A percentile compares a stretch with the other conserved stretches of the same genome.
Evolutionary conservation across 345 rosid species (phyloP).

Genomic region (Anacardium occidentale): DNA sequence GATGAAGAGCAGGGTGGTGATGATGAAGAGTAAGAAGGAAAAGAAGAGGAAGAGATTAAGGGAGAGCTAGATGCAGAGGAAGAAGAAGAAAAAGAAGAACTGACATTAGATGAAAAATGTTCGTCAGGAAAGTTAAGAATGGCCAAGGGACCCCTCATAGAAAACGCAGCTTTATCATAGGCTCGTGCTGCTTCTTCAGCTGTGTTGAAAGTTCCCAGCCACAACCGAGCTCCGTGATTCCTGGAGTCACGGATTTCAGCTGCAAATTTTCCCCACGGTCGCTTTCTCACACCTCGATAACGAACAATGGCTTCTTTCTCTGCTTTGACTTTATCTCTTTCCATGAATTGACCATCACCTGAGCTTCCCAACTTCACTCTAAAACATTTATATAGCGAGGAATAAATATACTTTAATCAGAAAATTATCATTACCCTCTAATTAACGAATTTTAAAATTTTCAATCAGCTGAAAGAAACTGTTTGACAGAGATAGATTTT

Average conservation of each 20-base stretch:
- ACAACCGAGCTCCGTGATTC: constrained; percentile 62
- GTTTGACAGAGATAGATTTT: not conserved
- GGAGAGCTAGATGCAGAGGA: not conserved
- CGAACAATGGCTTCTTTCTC: constrained; percentile 30
- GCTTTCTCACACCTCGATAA: constrained; percentile 59
- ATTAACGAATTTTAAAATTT: not conserved
- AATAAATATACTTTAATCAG: constrained; percentile 1
- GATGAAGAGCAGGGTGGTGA: constrained; percentile 16
- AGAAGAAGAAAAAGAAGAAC: constrained; percentile 20
- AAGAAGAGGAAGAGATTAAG: no score
- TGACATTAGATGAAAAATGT: constrained; percentile 31
- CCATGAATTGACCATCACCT: constrained; percentile 9
- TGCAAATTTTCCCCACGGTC: constrained; percentile 91
- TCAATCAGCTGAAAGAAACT: not conserved
- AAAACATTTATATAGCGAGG: constrained; percentile 16
- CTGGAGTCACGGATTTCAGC: constrained; percentile 84
- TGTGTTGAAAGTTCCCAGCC: constrained; percentile 81
- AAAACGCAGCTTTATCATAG: constrained; percentile 71
- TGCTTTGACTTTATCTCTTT: constrained; percentile 25
- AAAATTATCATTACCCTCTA: not conserved
- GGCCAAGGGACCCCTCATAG: constrained; percentile 67
- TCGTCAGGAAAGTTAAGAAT: constrained; percentile 75
- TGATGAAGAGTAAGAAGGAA: constrained; percentile 2
- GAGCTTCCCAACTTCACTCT: not conserved
- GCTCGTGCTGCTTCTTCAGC: constrained; percentile 85